These are phyloP conservation scores for Trametes coccinea DNA, from an alignment of 768 basidiomycete species.

Conservation along the genomic window DNA sequence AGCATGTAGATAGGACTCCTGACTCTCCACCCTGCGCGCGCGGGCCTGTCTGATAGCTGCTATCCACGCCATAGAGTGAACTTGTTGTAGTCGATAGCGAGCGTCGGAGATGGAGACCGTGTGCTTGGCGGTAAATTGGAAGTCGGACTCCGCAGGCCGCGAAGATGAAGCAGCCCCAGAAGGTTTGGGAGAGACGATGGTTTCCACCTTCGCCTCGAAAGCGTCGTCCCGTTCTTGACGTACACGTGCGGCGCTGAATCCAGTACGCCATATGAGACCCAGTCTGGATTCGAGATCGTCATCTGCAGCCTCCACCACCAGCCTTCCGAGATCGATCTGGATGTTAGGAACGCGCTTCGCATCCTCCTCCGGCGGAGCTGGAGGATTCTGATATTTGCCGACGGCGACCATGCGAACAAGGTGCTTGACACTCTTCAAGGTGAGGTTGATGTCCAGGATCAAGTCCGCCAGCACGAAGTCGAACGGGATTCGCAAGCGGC, in stretches of 20 bases:
- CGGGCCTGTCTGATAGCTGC: slow-evolving; percentile 39
- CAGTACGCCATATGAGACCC: slow-evolving; percentile 72
- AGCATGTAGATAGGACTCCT: slow-evolving; percentile 15
- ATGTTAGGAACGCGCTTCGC: slow-evolving; percentile 73
- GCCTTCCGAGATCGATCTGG: slow-evolving; percentile 52
- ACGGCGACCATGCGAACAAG: slow-evolving; percentile 54
- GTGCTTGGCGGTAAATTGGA: slow-evolving; percentile 63
- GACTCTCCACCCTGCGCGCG: slow-evolving; percentile 39
- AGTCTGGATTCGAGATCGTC: slow-evolving; percentile 80
- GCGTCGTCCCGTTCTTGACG: slow-evolving; percentile 77
- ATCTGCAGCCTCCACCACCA: slow-evolving; percentile 80
- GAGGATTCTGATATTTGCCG: slow-evolving; percentile 53
- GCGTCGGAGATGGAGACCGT: slow-evolving; percentile 75
- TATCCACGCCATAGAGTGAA: slow-evolving; percentile 74
- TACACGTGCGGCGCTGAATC: slow-evolving; percentile 66
- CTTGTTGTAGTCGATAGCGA: slow-evolving; percentile 60
- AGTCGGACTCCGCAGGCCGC: slow-evolving; percentile 45
- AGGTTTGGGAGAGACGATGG: slow-evolving; percentile 50
- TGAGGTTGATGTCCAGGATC: slow-evolving; percentile 66
- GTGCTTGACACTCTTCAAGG: slow-evolving; percentile 75
- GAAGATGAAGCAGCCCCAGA: slow-evolving; percentile 22
- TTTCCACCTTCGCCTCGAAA: slow-evolving; percentile 76
- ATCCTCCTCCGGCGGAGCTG: slow-evolving; percentile 66
- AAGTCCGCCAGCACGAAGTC: slow-evolving; percentile 76
- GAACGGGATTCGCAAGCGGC: slow-evolving; percentile 77